Base-by-base conservation (phyloP, 345 rosid genomes). In the Xanthoceras sorbifolium region DNA sequence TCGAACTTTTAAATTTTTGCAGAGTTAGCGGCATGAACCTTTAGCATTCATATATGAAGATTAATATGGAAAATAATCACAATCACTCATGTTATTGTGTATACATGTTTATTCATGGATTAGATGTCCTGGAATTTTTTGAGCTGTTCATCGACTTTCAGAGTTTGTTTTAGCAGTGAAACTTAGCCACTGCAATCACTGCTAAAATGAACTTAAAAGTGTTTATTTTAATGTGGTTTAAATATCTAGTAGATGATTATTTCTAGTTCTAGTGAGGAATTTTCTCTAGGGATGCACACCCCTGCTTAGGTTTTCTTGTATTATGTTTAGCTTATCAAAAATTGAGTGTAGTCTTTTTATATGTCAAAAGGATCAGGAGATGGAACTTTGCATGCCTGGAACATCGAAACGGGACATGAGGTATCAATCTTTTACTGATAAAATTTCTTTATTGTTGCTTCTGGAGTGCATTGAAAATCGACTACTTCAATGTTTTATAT, bases 371-470 rank as follows among this genome's bases (percentile, higher is more conserved):
- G 98, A 76, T 96, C 98, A 4, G 98, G 98, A 81, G 97, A 96
- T 87, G 97, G 98, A 77, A 88, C 87, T 9, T 75, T 96, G 80
- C 97, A 87, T 85, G 97, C 97, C 64, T 96, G 97, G 98, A 90
- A 87, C 85, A 91, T 96, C 83, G 86, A 88, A 82, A 78, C 22
- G 71, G 81, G 87, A 71, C 84, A 86, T 57, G 98, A 96, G 99
- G 99, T 95, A 89, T 72, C 23, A 23, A 11, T 32, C 34, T 28
- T 74, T 25, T n/a, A 20, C 63, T 20, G 18, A 29, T 36, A 29
- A 17, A 63, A 23, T 4, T 31, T 63, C 42, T 66, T 70, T 0
- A 31, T 46, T 68, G 2, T 11, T 68, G 20, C 22, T 64, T 46
- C 4, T 46, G 5, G 15, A 17, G 60, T 23, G 63, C 4, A 28